These are phyloP conservation scores for Sclerotinia nivalis DNA, from an alignment of 2,329 filamentous ascomycete species.

Conservation along the genomic window DNA sequence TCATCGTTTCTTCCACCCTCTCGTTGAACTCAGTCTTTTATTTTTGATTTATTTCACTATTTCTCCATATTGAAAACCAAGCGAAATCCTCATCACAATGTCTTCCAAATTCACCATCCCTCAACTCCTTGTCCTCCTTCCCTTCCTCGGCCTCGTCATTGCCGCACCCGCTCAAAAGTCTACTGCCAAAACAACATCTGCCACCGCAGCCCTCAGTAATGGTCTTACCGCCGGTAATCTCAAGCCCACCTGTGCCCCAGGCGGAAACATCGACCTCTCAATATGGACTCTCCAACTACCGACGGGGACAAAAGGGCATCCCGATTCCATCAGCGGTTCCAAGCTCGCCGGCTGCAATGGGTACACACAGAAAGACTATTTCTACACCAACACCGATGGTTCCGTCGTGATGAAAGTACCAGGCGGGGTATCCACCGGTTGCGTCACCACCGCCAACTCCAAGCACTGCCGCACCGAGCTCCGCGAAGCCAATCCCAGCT, in stretches of 20 bases:
- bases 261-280: slow-evolving; percentile 43
- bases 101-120: slow-evolving; percentile 10
- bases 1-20: background rate
- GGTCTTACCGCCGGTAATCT: background rate
- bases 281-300: slow-evolving; percentile 46
- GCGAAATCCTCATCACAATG: background rate
- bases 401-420: slow-evolving; percentile 46
- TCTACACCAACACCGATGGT: slow-evolving; percentile 43
- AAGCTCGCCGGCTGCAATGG: slow-evolving; percentile 44
- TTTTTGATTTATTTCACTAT: background rate
- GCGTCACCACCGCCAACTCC: slow-evolving; percentile 46
- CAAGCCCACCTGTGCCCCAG: slow-evolving; percentile 31
- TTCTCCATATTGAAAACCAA: background rate
- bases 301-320: slow-evolving; percentile 38
- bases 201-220: background rate
- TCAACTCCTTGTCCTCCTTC: slow-evolving; percentile 18
- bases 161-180: slow-evolving; percentile 12
- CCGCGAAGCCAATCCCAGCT: slow-evolving; percentile 42
- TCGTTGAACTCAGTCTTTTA: background rate
- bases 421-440: slow-evolving; percentile 40
- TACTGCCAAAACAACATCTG: background rate
- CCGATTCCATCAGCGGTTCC: slow-evolving; percentile 39
- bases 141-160: slow-evolving; percentile 10
- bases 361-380: slow-evolving; percentile 41
- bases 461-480: slow-evolving; percentile 48